Evolutionary conservation across 2,329 filamentous ascomycete species (phyloP), one percentile per base, ranked within the genome.

Genomic region (Escovopsis sp.): DNA sequence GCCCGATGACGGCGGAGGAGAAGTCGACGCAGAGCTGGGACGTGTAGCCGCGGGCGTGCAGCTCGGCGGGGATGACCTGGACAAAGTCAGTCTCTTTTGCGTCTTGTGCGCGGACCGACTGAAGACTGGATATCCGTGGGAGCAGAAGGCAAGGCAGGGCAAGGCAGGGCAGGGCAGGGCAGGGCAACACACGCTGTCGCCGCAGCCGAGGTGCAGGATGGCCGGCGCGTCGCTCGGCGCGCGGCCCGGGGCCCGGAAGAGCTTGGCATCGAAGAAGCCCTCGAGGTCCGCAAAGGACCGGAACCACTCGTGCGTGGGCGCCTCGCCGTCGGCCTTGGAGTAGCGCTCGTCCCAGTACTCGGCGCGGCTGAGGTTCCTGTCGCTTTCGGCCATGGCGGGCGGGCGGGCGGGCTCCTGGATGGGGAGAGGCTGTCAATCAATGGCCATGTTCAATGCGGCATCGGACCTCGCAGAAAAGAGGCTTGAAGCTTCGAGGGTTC

Each of bases 11-110:
- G 1, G 68, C 62, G 1, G 60, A 43, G 0, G 73, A 77, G 52
- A 79, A 78, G 54, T 79, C 74, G 37, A 71, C 58, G 47, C 71
- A 75, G 5, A 70, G 54, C 49, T 78, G 72, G 30, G 65, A 60
- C 4, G 47, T 59, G 51, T 76, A 77, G 29, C 71, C 70, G 9
- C 55, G 55, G 6, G 51, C 43, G 5, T 61, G 53, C 4, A 77
- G 59, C 35, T 74, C 66, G 24, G 58, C 53, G 2, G 73, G 71
- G 5, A 78, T 57, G 1, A 65, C 68, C 71, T 76, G 44, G 13
- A n/a, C n/a, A n/a, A n/a, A n/a, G n/a, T n/a, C n/a, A n/a, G n/a
- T n/a, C n/a, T n/a, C n/a, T n/a, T n/a, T n/a, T n/a, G n/a, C n/a
- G n/a, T n/a, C n/a, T n/a, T n/a, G n/a, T n/a, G n/a, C n/a, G n/a